Evolutionary conservation across 352 stramenopile species (phyloP), one percentile per base, ranked within the genome.

Genomic region (Pythium aquatile): DNA sequence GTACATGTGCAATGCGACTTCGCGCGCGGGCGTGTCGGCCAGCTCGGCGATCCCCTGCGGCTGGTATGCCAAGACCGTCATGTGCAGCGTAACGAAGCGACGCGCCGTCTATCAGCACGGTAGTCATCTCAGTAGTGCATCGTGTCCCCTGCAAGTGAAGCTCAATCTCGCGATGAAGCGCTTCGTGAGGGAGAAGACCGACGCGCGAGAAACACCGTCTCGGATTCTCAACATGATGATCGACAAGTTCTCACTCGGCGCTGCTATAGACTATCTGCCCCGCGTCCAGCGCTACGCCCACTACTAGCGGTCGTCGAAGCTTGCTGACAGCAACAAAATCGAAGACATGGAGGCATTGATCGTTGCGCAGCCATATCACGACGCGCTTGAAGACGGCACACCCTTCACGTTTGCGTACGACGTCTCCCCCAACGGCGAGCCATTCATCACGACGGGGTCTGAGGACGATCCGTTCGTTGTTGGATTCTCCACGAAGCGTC

Each of bases 141-240:
- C 2, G 11, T 32, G 3, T 14, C 46, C 46, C 8, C 46, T n/a
- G 11, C 14, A 11, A 2, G 11, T 39, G 2, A 33, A n/a, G 26
- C 28, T 55, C 11, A 55, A 55, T 26, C 17, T 55, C 2, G 16
- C 49, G 49, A 55, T 55, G 49, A 55, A 55, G 26, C 49, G 49
- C 3, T 55, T 55, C 13, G 29, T 33, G 2, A 24, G 49, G 2
- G 49, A 55, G 26, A 13, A 55, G 49, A 20, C 29, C 8, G 32
- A 55, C 9, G 49, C 8, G 3, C 37, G 17, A 13, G 8, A 39
- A 2, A 55, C 24, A 26, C 49, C 24, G 7, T 55, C 49, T 39
- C 28, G 49, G 10, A 55, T 55, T 20, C 49, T 55, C 24, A 55
- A 55, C 49, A 39, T 16, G 26, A 55, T 55, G 46, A 55, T 55